Percentiles rank a stretch among this genome's conserved stretches.
Evolutionary conservation across 129 eudicot species (phyloP).

Genomic region (Pseudognaphalium luteoalbum): DNA sequence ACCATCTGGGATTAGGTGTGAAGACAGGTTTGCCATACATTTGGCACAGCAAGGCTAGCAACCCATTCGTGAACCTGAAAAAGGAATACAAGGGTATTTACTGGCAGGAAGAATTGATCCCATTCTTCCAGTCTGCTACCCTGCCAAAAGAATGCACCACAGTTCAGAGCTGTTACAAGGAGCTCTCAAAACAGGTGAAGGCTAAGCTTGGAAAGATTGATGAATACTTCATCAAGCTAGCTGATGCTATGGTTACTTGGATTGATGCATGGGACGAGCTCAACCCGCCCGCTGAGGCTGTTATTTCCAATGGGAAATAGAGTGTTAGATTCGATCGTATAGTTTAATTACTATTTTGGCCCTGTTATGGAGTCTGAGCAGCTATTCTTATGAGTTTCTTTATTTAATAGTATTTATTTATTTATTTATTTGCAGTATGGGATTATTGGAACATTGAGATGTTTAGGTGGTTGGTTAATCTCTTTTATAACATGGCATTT

Average conservation of each 20-base stretch:
- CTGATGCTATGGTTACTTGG: constrained; percentile 66
- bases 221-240: constrained; percentile 50
- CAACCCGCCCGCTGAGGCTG: constrained; percentile 37
- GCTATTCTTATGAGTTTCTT: constrained; percentile 13
- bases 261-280: constrained; percentile 70
- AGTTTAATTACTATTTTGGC: neutral
- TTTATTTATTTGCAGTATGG: neutral
- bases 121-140: constrained; percentile 48
- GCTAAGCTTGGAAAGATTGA: constrained; percentile 51
- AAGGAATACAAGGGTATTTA: constrained; percentile 70
- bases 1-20: constrained; percentile 56
- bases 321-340: neutral
- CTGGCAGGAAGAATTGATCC: constrained; percentile 66
- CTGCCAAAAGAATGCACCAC: constrained; percentile 60
- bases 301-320: constrained; percentile 39
- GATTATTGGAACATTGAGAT: constrained; percentile 20
- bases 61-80: constrained; percentile 63
- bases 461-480: neutral
- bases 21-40: constrained; percentile 65
- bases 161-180: constrained; percentile 56
- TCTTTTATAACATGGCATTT: constrained; percentile 5
- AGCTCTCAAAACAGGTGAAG: constrained; percentile 53
- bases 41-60: constrained; percentile 74
- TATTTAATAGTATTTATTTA: neutral
- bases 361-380: constrained; percentile 13